Evolutionary conservation across 345 rosid species (phyloP), one percentile per base, ranked within the genome.

Genomic region (Brassica incana): DNA sequence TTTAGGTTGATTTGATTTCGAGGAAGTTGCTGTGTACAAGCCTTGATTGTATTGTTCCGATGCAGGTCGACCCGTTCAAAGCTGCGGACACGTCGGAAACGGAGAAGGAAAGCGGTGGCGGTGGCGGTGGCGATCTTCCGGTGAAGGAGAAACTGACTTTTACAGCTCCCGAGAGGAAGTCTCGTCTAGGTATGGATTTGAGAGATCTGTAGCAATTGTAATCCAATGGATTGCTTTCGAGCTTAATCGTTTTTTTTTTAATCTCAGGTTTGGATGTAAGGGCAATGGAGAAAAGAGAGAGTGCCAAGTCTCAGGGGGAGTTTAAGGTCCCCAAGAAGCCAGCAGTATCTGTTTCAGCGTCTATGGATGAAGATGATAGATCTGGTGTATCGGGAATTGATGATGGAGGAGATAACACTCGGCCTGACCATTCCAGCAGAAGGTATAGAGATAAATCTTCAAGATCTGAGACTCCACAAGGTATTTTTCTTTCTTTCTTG

Each of bases 301-400:
- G 33, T 67, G 40, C 83, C 43, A 80, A 73, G 61, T 61, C 54
- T 6, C 80, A 84, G 69, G 86, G 80, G 50, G 85, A 80, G 65
- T 90, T 90, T 77, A 90, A 89, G 87, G 90, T 90, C 56, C 95
- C 95, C 1, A 87, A 45, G 69, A 89, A 83, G 71, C 45, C 78
- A 52, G 10, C 82, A 15, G 69, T 85, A 33, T 73, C 87, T n/a
- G 74, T 90, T 82, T 83, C 85, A 18, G 81, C 92, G 27, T 84
- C 90, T 48, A 43, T 83, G 25, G 87, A 86, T 43, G 94, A 88
- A n/a, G 91, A 90, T 16, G 92, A 89, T 72, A 83, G 73, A 50
- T 79, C 78, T 63, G 72, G 68, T 61, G 48, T 73, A 16, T 62
- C 78, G 1, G 84, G 84, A 73, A 60, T 67, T 11, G 80, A 71